phyloP scores from a whole-genome alignment of 2,329 filamentous ascomycete genomes.

The Monosporascus ibericus region DNA sequence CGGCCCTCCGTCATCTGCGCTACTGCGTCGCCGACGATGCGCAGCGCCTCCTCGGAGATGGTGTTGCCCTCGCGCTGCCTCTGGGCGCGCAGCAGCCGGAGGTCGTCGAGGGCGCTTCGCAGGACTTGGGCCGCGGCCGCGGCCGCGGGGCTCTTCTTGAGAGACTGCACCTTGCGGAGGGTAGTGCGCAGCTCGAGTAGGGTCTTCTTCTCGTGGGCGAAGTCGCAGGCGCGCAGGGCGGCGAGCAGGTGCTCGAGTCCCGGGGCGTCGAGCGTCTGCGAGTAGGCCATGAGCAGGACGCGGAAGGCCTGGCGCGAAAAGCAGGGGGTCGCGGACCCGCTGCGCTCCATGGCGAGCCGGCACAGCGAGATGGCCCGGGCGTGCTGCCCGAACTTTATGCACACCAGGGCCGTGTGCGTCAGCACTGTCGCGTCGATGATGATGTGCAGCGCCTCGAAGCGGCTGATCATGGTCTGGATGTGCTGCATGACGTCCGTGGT shows the following conservation, averaged over 20 bases:
- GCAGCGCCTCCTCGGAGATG: constrained; percentile 19
- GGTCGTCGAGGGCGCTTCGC: constrained; percentile 7
- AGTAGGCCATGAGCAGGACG: constrained; percentile 18
- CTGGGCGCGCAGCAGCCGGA: constrained; percentile 7
- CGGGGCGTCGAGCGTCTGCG: constrained; percentile 11
- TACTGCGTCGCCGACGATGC: constrained; percentile 20
- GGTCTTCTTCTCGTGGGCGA: constrained; percentile 13
- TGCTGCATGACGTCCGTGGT: constrained; percentile 15
- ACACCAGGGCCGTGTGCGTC: constrained; percentile 20
- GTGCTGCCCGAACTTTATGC: constrained; percentile 13
- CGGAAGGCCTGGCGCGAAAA: constrained; percentile 19
- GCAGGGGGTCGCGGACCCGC: constrained; percentile 16
- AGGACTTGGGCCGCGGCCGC: constrained; percentile 11
- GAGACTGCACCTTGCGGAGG: constrained; percentile 11
- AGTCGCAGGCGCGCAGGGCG: constrained; percentile 14
- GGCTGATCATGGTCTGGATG: constrained; percentile 19
- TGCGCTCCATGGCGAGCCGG: constrained; percentile 17
- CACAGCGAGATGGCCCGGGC: constrained; percentile 22
- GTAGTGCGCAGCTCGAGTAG: constrained; percentile 15
- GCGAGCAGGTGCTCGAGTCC: constrained; percentile 18
- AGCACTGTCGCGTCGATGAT: constrained; percentile 16
- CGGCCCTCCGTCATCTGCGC: constrained; percentile 6
- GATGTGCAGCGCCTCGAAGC: constrained; percentile 21
- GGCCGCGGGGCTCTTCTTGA: not conserved
- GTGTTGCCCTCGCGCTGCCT: constrained; percentile 7